These are phyloP conservation scores for Aciculosporium take DNA, from an alignment of 2,329 filamentous ascomycete genomes.

Conservation along the genomic window DNA sequence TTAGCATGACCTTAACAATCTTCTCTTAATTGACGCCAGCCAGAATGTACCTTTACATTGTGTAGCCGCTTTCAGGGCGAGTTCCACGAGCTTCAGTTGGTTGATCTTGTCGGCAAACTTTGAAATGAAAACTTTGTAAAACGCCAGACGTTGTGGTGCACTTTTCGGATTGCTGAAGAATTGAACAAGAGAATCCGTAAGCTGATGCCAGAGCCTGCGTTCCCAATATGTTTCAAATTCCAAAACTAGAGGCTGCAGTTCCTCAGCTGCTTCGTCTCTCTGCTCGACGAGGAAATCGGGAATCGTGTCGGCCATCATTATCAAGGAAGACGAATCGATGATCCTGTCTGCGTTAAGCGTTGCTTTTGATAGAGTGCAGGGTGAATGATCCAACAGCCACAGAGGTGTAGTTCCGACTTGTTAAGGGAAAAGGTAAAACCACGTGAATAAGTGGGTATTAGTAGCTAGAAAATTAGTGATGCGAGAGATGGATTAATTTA, in stretches of 20 bases:
- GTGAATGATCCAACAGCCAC: too few species aligned
- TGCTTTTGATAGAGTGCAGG: background rate
- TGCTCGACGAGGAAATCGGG: constrained; percentile 84
- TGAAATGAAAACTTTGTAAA: constrained; percentile 91
- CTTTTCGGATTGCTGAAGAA: constrained; percentile 80
- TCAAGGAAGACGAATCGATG: background rate
- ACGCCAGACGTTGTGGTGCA: constrained; percentile 66
- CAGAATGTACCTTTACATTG: constrained; percentile 57
- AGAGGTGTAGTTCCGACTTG: too few species aligned
- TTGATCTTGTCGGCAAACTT: constrained; percentile 98
- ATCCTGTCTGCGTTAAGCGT: background rate
- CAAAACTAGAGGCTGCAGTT: constrained; percentile 77
- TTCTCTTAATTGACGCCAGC: background rate
- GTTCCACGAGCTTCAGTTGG: constrained; percentile 86
- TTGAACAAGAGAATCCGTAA: constrained; percentile 74
- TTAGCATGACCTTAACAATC: background rate
- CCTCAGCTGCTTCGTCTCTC: constrained; percentile 74
- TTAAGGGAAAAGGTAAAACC: too few species aligned
- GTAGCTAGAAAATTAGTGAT: too few species aligned
- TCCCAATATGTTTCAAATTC: constrained; percentile 96
- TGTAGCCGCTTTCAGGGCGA: constrained; percentile 75
- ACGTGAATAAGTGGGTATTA: too few species aligned
- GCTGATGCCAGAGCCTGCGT: constrained; percentile 97
- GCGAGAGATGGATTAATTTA: too few species aligned
- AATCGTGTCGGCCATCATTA: constrained; percentile 78